Base-by-base conservation (phyloP, 129 eudicot genomes). In the Ambrosia artemisiifolia region DNA sequence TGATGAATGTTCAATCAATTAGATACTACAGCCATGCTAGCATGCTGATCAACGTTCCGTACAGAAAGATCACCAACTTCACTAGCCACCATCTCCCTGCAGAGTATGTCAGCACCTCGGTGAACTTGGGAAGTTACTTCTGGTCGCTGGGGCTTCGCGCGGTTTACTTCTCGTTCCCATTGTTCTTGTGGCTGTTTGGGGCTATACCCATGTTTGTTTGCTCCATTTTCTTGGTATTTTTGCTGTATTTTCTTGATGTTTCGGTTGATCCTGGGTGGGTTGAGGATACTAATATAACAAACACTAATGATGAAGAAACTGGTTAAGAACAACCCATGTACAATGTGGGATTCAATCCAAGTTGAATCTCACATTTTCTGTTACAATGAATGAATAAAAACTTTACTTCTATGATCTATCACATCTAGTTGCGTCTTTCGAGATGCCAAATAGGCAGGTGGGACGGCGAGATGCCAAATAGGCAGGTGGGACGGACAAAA, bases 21-120 rank as follows among this genome's bases (percentile, higher is more conserved):
- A 81, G 96, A 42, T 93, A 87, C 79, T 89, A 75, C 35, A 87
- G 92, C 71, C 98, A 93, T 44, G 98, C 95, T 12, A 89, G 98
- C 83, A 83, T 93, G 33, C 82, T 93, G 2, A 82, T 93, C 63
- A 93, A 87, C 11, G 98, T 89, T 56, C 96, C 96, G 2, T 82
- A 74, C 73, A 82, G 67, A 72, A 80, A 67, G 70, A 62, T 74
- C 10, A 59, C 80, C 17, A 63, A 60, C n/a, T 70, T 69, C 43
- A 64, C 44, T n/a, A 54, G 63, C 47, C 82, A 75, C 30, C 70
- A 62, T 1, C 83, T 83, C 67, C 85, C 85, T 1, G 67, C 75
- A 0, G 95, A 85, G 46, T 93, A 87, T 32, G 96, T 93, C 7
- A 88, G 71, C 14, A 74, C 82, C 73, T 78, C 73, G 0, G 84